phyloP scores from a whole-genome alignment of 2,329 filamentous ascomycete species.

The Corinectria fuckeliana region DNA sequence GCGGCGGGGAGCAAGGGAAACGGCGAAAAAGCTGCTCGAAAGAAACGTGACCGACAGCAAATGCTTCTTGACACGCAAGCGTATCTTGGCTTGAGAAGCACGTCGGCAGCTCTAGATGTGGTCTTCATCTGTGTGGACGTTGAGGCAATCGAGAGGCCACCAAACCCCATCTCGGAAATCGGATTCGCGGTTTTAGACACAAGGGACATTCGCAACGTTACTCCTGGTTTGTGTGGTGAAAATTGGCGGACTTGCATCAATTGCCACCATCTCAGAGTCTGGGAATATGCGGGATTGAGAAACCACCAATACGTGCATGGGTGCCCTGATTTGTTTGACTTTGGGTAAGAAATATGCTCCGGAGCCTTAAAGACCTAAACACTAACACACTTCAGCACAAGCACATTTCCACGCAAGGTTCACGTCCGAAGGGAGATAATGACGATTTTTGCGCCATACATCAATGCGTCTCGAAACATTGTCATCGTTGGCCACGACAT shows the following conservation, averaged over 20 bases:
- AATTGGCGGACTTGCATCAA: conserved; percentile 74
- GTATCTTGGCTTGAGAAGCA: conserved; percentile 67
- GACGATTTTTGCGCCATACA: conserved; percentile 44
- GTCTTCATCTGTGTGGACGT: conserved; percentile 83
- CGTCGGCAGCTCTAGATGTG: conserved; percentile 22
- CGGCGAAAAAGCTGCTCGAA: conserved; percentile 52
- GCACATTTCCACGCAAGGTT: conserved; percentile 47
- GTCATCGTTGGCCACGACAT: conserved; percentile 83
- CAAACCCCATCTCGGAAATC: conserved; percentile 78
- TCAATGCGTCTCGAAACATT: conserved; percentile 55
- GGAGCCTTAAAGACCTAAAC: background rate
- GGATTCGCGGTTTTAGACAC: conserved; percentile 85
- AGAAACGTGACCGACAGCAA: conserved; percentile 57
- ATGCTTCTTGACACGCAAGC: conserved; percentile 70
- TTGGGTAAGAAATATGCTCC: conserved; percentile 63
- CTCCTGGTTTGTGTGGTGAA: conserved; percentile 66
- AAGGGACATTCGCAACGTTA: conserved; percentile 53
- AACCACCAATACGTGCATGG: conserved; percentile 76
- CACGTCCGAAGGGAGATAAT: conserved; percentile 46
- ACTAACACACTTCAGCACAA: conserved; percentile 44
- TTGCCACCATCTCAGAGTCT: conserved; percentile 77
- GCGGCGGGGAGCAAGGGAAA: conserved; percentile 44
- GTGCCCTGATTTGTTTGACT: conserved; percentile 76
- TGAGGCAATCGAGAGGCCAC: conserved; percentile 77
- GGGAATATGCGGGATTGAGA: conserved; percentile 68